These are phyloP conservation scores for Solanum chilense DNA, from an alignment of 257 asterid genomes.

Conservation along the genomic window DNA sequence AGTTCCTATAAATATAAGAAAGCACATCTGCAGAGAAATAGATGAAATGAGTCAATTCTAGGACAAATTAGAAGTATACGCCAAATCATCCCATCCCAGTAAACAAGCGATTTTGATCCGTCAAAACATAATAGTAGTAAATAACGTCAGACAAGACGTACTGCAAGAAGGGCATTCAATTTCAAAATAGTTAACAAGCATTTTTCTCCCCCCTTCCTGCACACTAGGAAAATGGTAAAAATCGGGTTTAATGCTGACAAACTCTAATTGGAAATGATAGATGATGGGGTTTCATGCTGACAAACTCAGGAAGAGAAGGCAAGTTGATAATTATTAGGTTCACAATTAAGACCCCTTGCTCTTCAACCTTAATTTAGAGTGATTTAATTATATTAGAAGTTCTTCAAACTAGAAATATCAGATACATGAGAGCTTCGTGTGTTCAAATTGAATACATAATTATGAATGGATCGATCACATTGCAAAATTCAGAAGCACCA, in stretches of 20 bases:
- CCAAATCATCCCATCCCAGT: neutral
- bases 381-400: neutral
- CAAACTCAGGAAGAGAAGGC: neutral
- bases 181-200: neutral
- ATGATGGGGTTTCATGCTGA: neutral
- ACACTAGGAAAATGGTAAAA: neutral
- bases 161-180: neutral
- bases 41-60: neutral
- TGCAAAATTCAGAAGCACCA: neutral
- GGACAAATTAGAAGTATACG: neutral
- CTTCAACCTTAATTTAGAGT: neutral
- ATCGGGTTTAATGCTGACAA: neutral
- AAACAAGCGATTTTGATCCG: neutral
- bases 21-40: slow-evolving; percentile 32
- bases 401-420: neutral
- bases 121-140: neutral
- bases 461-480: neutral
- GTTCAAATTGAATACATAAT: neutral
- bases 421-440: neutral
- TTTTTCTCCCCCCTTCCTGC: neutral
- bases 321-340: neutral
- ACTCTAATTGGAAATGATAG: neutral
- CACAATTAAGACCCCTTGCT: neutral
- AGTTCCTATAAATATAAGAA: slow-evolving; percentile 42
- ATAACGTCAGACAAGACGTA: neutral